Evolutionary conservation across 331 rosid species (phyloP).

Genomic region (Phaseolus coccineus): DNA sequence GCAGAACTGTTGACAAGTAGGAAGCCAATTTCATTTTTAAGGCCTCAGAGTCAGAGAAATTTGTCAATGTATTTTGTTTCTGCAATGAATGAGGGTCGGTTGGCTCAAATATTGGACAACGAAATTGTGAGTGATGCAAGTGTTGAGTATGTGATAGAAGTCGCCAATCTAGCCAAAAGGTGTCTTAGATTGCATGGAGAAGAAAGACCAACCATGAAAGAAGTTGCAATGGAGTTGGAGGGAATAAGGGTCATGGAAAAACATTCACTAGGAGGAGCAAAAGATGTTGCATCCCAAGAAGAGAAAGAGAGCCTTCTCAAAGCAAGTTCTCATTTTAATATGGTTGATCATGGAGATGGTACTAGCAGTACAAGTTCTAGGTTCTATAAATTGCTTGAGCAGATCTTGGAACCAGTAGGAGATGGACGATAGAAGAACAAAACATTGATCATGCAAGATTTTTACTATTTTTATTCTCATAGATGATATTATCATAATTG

Average conservation of each 20-base stretch:
- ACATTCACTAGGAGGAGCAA: neutral
- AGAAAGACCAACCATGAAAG: conserved; percentile 33
- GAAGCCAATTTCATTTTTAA: conserved; percentile 11
- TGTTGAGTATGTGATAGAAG: conserved; percentile 32
- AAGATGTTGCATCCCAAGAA: conserved; percentile 11
- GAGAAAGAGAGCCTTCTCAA: conserved; percentile 6
- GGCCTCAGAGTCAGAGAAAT: neutral
- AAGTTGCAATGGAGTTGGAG: conserved; percentile 37
- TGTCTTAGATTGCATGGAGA: conserved; percentile 35
- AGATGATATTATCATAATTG: no score
- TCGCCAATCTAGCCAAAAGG: conserved; percentile 32
- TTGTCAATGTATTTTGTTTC: conserved; percentile 11
- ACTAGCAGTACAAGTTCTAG: neutral
- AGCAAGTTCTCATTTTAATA: neutral
- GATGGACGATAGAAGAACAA: neutral
- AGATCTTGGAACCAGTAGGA: conserved; percentile 21
- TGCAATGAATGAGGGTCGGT: neutral
- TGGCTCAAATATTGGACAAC: conserved; percentile 30
- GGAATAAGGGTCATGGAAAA: conserved; percentile 29
- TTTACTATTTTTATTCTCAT: no score
- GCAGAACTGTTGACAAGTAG: conserved; percentile 38
- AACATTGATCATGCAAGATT: neutral
- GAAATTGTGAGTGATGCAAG: conserved; percentile 17
- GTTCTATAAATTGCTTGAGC: neutral
- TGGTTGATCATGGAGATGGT: neutral